Evolutionary conservation across 2,329 filamentous ascomycete genomes (phyloP), one percentile per base, ranked within the genome.

Genomic region (Ceratocystis albifundus): DNA sequence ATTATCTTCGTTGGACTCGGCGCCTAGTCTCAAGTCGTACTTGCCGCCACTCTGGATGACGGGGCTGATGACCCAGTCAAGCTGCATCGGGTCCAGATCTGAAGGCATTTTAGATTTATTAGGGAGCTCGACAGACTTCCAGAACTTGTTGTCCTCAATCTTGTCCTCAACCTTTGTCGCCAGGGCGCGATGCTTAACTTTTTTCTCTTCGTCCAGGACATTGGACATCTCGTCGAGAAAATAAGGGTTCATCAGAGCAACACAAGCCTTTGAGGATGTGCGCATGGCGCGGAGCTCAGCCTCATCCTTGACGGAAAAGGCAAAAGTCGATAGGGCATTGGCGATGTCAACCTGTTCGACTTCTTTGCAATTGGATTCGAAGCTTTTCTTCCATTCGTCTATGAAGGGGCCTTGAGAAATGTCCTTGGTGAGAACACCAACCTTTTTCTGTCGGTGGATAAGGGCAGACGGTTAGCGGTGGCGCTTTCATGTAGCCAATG

Each of bases 171-270:
- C 88, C 76, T 92, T 94, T 72, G 90, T 86, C n/a, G 89, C 86
- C 6, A 99, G 82, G 1, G 83, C 82, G 70, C 87, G 89, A 77
- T 99, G 94, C 69, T 91, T 94, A 74, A 97, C 90, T 74, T 96
- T 96, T 80, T 96, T 96, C 76, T 97, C 95, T 71, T 92, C 88
- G 73, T 99, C 94, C 68, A 99, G 84, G 64, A 97, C 88, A 71
- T 89, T 88, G 63, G 93, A 96, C 92, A 99, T 97, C 75, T 96
- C 92, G 74, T 99, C 94, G 70, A 99, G 87, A 75, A 97, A 97
- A 76, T 94, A 99, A 68, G 93, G 90, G 63, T 90, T 90, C 87
- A 97, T 95, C 68, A 97, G 80, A 67, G 91, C 92, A 70, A 95
- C 93, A 71, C 92, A 96, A 61, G 94, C 93, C 74, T 94, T 89